Percentiles rank a stretch among this genome's conserved stretches.
phyloP scores from a whole-genome alignment of 805 yeast species.

The Metschnikowia shivogae region DNA sequence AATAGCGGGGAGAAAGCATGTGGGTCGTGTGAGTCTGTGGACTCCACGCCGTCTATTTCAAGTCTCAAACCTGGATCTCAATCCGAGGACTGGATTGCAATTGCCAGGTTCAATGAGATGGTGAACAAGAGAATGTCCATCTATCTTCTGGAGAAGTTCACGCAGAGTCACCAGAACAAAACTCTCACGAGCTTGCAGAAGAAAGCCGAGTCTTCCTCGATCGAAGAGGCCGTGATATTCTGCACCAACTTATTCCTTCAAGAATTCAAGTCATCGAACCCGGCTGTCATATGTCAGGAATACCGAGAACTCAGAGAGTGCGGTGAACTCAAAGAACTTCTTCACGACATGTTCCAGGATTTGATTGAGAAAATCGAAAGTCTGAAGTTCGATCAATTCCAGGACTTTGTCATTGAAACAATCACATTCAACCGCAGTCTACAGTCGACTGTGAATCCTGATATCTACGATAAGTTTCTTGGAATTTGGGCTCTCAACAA shows the following conservation, averaged over 20 bases:
- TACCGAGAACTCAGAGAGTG: slow-evolving; percentile 3
- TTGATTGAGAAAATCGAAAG: slow-evolving; percentile 13
- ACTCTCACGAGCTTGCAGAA: background rate
- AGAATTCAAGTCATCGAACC: slow-evolving; percentile 12
- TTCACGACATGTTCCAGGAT: slow-evolving; percentile 8
- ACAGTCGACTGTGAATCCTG: slow-evolving; percentile 6
- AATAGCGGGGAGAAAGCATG: background rate
- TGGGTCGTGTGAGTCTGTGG: slow-evolving; percentile 1
- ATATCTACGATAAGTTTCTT: slow-evolving; percentile 5
- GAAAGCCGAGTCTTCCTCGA: background rate
- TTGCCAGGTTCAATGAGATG: background rate
- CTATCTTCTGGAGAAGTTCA: slow-evolving; percentile 3
- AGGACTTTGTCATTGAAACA: slow-evolving; percentile 13
- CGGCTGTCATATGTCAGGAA: slow-evolving; percentile 11
- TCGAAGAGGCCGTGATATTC: slow-evolving; percentile 9
- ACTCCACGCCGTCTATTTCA: slow-evolving; percentile 5
- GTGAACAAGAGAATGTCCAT: background rate
- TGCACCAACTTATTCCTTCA: slow-evolving; percentile 15
- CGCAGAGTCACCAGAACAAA: background rate
- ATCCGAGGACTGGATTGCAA: background rate
- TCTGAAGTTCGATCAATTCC: slow-evolving; percentile 13
- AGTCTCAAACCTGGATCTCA: background rate
- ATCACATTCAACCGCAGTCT: slow-evolving; percentile 1
- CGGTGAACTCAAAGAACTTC: slow-evolving; percentile 7
- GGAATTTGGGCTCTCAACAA: slow-evolving; percentile 13